phyloP scores from a whole-genome alignment of 768 basidiomycete genomes.

The Pisolithus albus region DNA sequence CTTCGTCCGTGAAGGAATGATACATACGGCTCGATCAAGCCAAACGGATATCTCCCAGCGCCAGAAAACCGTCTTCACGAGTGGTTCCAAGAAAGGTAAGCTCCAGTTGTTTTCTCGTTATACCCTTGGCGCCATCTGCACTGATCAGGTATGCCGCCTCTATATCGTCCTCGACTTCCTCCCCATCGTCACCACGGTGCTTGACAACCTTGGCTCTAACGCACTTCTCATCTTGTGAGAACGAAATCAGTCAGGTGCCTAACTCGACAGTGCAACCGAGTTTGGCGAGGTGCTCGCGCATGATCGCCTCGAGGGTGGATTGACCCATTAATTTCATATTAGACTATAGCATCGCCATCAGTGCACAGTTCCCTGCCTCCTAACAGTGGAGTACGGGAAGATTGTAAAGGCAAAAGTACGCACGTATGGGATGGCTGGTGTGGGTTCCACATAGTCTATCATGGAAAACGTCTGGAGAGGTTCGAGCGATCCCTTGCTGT shows the following conservation, averaged over 20 bases:
- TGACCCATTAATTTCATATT: slow-evolving; percentile 18
- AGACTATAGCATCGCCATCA: slow-evolving; percentile 3
- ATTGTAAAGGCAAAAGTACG: not conserved
- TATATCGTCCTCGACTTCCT: slow-evolving; percentile 22
- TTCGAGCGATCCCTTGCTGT: no score
- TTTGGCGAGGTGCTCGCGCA: slow-evolving; percentile 15
- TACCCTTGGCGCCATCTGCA: slow-evolving; percentile 34
- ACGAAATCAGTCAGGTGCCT: slow-evolving; percentile 38
- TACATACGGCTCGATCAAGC: slow-evolving; percentile 21
- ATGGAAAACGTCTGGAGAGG: no score
- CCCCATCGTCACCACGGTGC: slow-evolving; percentile 8
- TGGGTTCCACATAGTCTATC: slow-evolving; percentile 9
- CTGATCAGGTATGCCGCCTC: slow-evolving; percentile 32
- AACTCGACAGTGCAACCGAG: slow-evolving; percentile 32
- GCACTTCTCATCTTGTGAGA: slow-evolving; percentile 31
- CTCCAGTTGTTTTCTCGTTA: slow-evolving; percentile 34
- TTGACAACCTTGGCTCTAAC: slow-evolving; percentile 33
- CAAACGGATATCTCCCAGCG: slow-evolving; percentile 34
- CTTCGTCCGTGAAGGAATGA: not conserved
- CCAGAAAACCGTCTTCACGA: slow-evolving; percentile 14
- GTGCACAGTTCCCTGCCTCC: not conserved
- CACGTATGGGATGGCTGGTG: slow-evolving; percentile 22
- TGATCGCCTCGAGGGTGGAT: slow-evolving; percentile 22
- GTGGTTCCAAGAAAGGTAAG: slow-evolving; percentile 39
- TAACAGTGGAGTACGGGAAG: no score